Conservation (phyloP, 139 green algal species). For the Tetraselmis striata region DNA sequence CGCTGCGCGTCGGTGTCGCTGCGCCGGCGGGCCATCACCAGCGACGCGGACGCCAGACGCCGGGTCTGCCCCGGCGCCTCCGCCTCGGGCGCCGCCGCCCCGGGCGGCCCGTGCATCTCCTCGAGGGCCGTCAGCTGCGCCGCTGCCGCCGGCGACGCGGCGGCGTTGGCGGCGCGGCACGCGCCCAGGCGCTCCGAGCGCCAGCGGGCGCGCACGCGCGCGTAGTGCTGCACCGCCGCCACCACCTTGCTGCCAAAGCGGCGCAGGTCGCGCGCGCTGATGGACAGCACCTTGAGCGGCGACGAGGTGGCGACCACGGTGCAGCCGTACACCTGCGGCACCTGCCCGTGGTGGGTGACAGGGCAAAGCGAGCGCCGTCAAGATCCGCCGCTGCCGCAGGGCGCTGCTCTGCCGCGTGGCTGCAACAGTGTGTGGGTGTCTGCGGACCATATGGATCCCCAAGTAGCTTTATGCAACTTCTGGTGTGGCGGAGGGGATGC, state of each 20-base stretch:
- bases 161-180: neutral
- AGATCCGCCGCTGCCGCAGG: no score
- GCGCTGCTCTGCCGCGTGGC: no score
- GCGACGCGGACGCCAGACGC: neutral
- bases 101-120: neutral
- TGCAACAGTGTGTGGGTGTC: no score
- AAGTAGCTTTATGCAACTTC: no score
- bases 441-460: no score
- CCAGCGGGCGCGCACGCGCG: neutral
- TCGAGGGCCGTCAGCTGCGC: neutral
- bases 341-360: no score
- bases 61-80: neutral
- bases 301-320: slow-evolving; percentile 12
- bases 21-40: neutral
- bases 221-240: slow-evolving; percentile 8
- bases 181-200: neutral
- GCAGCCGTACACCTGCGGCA: neutral
- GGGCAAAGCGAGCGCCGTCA: no score
- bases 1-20: neutral
- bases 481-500: no score
- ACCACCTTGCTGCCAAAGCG: slow-evolving; percentile 14
- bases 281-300: slow-evolving; percentile 12
- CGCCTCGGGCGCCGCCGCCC: neutral
- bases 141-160: neutral
- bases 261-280: slow-evolving; percentile 18